Evolutionary conservation across 1,139 yeast genomes (phyloP).

Genomic region (Hemisphaericaspora xylofermentans): DNA sequence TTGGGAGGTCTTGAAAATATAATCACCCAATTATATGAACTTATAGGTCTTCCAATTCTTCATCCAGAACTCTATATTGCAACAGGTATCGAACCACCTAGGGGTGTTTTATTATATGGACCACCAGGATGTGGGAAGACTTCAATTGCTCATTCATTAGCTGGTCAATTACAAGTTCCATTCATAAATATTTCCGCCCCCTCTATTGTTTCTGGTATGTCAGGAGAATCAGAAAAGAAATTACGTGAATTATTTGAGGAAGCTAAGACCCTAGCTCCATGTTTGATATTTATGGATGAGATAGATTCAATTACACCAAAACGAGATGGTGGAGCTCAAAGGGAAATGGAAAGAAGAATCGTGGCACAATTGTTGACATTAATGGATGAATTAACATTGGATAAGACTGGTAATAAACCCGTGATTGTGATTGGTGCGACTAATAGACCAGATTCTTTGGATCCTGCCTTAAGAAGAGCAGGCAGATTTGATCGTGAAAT

Average conservation of each 20-base stretch:
- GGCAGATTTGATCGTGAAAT: constrained; percentile 52
- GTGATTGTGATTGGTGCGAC: constrained; percentile 59
- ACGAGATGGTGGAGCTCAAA: constrained; percentile 91
- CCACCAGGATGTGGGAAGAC: constrained; percentile 99
- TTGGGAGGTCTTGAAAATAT: constrained; percentile 89
- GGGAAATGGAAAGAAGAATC: constrained; percentile 97
- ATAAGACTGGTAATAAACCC: constrained; percentile 88
- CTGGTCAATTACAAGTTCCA: constrained; percentile 92
- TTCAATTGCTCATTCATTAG: constrained; percentile 91
- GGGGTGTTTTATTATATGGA: constrained; percentile 92
- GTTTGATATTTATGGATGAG: constrained; percentile 89
- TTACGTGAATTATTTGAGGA: constrained; percentile 91
- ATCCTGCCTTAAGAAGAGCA: constrained; percentile 48
- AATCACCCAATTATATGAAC: constrained; percentile 80
- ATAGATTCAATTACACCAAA: constrained; percentile 98
- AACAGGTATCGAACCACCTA: constrained; percentile 95
- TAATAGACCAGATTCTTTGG: constrained; percentile 49
- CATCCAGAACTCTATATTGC: constrained; percentile 89
- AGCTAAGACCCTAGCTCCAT: constrained; percentile 87
- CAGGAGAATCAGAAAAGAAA: constrained; percentile 97
- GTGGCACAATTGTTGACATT: constrained; percentile 93
- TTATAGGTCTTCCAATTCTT: constrained; percentile 84
- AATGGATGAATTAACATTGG: constrained; percentile 77
- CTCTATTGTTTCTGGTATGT: constrained; percentile 97
- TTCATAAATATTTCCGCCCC: constrained; percentile 93